These are phyloP conservation scores for Fraxinus americana DNA, from an alignment of 257 asterid genomes.

Conservation along the genomic window DNA sequence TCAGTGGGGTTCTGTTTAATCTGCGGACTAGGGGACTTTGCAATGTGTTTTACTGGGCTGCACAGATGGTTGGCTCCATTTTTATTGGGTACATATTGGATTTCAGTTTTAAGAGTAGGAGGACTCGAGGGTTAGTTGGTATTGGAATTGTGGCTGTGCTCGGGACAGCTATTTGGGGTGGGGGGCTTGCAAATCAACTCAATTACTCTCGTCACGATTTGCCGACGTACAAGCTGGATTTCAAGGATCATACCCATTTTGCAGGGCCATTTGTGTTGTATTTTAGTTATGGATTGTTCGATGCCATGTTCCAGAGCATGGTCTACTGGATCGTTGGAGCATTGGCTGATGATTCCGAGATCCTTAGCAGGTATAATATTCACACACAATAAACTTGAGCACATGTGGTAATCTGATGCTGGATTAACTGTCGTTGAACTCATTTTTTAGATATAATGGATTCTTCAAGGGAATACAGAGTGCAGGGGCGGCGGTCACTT, in stretches of 20 bases:
- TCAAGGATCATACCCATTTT: constrained; percentile 44
- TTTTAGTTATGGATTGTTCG: constrained; percentile 52
- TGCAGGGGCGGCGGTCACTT: constrained; percentile 50
- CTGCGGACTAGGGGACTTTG: constrained; percentile 79
- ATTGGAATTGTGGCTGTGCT: constrained; percentile 48
- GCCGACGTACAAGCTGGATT: constrained; percentile 38
- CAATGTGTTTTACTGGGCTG: constrained; percentile 63
- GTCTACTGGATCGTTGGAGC: constrained; percentile 60
- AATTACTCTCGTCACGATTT: constrained; percentile 32
- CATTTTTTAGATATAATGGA: constrained; percentile 36
- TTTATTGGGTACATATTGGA: constrained; percentile 65
- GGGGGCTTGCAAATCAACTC: constrained; percentile 71
- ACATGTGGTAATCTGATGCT: background rate
- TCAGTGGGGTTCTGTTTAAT: constrained; percentile 74
- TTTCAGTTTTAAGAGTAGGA: constrained; percentile 67
- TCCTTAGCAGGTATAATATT: constrained; percentile 48
- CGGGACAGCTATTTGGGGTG: constrained; percentile 79
- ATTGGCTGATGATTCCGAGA: constrained; percentile 54
- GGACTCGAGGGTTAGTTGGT: constrained; percentile 61
- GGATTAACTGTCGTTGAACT: background rate
- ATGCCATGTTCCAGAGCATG: constrained; percentile 66
- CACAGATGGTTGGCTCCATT: constrained; percentile 90
- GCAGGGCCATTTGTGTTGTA: constrained; percentile 49
- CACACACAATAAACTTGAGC: background rate
- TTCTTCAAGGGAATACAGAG: constrained; percentile 54